These are phyloP conservation scores for Vigna hirtella DNA, from an alignment of 306 rosid species.

Conservation along the genomic window DNA sequence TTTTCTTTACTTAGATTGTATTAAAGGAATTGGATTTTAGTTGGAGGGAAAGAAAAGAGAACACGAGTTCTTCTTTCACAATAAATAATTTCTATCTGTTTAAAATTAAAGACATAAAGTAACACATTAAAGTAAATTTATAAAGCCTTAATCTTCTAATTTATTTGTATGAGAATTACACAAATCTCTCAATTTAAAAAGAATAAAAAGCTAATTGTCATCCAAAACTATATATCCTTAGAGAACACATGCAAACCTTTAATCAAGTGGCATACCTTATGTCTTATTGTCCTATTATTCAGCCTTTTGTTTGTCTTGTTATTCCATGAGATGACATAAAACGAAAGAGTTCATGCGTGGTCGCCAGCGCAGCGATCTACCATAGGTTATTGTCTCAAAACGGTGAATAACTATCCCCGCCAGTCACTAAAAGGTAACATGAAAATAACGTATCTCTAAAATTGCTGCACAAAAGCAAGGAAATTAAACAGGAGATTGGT, in stretches of 20 bases:
- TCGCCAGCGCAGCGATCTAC: slow-evolving; percentile 31
- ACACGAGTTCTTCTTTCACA: background rate
- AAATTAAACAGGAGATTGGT: slow-evolving; percentile 15
- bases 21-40: background rate
- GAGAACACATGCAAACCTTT: background rate
- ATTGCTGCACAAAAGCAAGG: slow-evolving; percentile 29
- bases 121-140: background rate
- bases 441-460: slow-evolving; percentile 33
- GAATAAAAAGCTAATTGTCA: background rate
- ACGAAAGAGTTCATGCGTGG: slow-evolving; percentile 26
- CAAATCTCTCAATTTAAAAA: background rate
- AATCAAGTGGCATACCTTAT: background rate
- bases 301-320: slow-evolving; percentile 14
- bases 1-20: background rate
- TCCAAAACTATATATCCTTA: background rate
- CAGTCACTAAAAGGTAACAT: slow-evolving; percentile 32
- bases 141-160: background rate
- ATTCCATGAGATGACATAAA: slow-evolving; percentile 30
- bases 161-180: background rate
- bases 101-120: background rate
- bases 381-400: slow-evolving; percentile 28
- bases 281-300: background rate
- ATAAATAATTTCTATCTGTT: background rate
- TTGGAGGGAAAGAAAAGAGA: background rate
- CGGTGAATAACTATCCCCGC: slow-evolving; percentile 5